Conservation (phyloP, 2,329 filamentous ascomycete genomes). For the Calonectria pseudoturangicola region DNA sequence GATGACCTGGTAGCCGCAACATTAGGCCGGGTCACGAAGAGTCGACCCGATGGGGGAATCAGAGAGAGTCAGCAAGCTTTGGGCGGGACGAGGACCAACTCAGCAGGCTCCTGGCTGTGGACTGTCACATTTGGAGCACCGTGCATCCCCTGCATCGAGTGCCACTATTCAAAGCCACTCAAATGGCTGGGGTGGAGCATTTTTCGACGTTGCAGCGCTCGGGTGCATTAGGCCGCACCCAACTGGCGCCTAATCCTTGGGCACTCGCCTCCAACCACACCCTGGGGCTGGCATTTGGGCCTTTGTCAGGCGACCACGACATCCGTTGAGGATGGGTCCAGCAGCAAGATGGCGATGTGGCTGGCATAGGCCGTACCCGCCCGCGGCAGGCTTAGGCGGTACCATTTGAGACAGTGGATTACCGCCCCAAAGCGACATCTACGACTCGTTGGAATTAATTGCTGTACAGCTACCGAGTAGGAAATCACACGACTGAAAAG, state of each 20-base stretch:
- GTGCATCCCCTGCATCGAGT: conserved; percentile 44
- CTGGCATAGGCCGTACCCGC: conserved; percentile 40
- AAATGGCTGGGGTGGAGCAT: conserved; percentile 50
- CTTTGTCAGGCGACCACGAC: conserved; percentile 45
- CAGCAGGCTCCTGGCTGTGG: conserved; percentile 43
- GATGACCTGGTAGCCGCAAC: conserved; percentile 42
- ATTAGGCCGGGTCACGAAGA: conserved; percentile 38
- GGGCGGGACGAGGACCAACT: conserved; percentile 45
- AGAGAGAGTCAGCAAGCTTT: conserved; percentile 43
- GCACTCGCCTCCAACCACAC: conserved; percentile 46
- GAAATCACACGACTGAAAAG: conserved; percentile 35
- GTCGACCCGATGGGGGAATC: conserved; percentile 11
- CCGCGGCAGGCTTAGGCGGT: conserved; percentile 22
- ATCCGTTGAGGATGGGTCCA: conserved; percentile 36
- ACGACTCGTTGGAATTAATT: conserved; percentile 32
- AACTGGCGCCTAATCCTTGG: conserved; percentile 48
- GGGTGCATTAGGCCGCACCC: conserved; percentile 48
- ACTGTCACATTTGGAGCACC: conserved; percentile 36
- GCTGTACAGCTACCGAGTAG: conserved; percentile 23
- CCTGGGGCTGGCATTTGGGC: conserved; percentile 49
- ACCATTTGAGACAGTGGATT: conserved; percentile 37
- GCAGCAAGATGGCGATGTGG: conserved; percentile 42
- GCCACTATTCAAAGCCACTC: conserved; percentile 41
- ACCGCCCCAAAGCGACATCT: conserved; percentile 35
- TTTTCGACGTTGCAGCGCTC: conserved; percentile 48